Conservation (phyloP, 768 basidiomycete species). For the Crassisporium funariophilum region DNA sequence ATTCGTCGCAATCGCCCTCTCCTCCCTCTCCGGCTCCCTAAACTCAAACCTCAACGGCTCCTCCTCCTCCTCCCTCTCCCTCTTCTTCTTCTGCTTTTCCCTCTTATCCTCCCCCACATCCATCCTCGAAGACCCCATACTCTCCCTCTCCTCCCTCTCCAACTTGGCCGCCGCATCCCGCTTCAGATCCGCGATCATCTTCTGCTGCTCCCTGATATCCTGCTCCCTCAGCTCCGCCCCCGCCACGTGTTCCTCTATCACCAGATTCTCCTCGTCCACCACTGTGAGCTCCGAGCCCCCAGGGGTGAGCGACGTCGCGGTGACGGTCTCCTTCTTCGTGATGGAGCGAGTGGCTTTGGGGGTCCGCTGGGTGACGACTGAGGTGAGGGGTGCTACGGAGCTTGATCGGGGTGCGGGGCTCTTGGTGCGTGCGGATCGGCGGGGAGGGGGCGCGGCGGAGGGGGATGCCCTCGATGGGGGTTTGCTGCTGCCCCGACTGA, state of each 20-base stretch:
- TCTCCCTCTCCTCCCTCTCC: constrained; percentile 23
- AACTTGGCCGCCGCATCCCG: constrained; percentile 40
- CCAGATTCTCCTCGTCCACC: constrained; percentile 66
- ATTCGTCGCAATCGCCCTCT: constrained; percentile 59
- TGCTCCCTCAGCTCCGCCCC: constrained; percentile 63
- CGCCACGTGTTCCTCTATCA: constrained; percentile 52
- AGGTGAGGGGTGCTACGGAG: constrained; percentile 34
- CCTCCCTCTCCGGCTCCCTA: constrained; percentile 65
- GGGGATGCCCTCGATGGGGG: constrained; percentile 28
- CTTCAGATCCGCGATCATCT: constrained; percentile 73
- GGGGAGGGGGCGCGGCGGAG: constrained; percentile 23
- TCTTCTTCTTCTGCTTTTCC: constrained; percentile 41
- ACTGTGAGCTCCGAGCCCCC: constrained; percentile 63
- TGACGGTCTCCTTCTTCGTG: constrained; percentile 34
- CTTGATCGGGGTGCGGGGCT: constrained; percentile 40
- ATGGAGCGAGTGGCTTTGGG: constrained; percentile 29
- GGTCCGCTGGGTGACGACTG: constrained; percentile 34
- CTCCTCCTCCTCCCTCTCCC: constrained; percentile 57
- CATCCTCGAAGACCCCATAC: no score
- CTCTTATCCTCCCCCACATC: constrained; percentile 42
- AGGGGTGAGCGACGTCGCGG: constrained; percentile 36
- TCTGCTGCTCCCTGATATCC: constrained; percentile 78
- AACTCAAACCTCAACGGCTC: constrained; percentile 58
- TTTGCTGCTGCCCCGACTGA: constrained; percentile 30
- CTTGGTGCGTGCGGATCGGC: constrained; percentile 43